Conservation (phyloP, 768 basidiomycete species). For the Crepidotus variabilis region DNA sequence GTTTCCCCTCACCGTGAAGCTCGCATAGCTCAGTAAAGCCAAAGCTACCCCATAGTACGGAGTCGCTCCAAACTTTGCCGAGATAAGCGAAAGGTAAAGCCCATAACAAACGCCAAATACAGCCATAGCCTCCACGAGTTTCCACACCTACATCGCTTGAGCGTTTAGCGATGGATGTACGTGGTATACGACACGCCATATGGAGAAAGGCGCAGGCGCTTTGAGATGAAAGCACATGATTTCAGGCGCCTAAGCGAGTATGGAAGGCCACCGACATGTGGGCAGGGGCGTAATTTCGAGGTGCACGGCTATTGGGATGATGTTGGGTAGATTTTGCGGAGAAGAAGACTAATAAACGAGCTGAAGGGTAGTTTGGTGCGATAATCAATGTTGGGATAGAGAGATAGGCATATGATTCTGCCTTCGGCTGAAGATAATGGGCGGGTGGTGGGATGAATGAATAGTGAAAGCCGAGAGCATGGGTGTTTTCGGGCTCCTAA, state of each 20-base stretch:
- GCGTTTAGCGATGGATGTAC: background rate
- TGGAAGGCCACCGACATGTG: background rate
- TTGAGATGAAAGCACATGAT: background rate
- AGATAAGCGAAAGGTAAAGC: background rate
- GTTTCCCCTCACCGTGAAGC: background rate
- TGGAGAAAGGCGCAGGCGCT: background rate
- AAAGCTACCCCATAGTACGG: background rate
- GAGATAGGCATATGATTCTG: no score
- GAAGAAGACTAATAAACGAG: no score
- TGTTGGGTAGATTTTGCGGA: no score
- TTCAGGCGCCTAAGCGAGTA: background rate
- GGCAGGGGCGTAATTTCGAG: background rate
- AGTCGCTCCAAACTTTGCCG: background rate
- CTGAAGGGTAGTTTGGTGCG: no score
- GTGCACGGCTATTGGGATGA: no score
- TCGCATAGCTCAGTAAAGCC: background rate
- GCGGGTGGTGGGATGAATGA: no score
- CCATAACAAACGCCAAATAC: background rate
- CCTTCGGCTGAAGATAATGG: no score
- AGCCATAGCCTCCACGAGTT: background rate
- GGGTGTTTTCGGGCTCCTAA: no score
- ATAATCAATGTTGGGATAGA: no score
- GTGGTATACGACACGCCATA: background rate
- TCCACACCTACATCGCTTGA: background rate
- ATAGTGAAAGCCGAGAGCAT: no score